Evolutionary conservation across 176 grass and related monocot genomes (phyloP), one percentile per base, ranked within the genome.

Genomic region (Zea luxurians): DNA sequence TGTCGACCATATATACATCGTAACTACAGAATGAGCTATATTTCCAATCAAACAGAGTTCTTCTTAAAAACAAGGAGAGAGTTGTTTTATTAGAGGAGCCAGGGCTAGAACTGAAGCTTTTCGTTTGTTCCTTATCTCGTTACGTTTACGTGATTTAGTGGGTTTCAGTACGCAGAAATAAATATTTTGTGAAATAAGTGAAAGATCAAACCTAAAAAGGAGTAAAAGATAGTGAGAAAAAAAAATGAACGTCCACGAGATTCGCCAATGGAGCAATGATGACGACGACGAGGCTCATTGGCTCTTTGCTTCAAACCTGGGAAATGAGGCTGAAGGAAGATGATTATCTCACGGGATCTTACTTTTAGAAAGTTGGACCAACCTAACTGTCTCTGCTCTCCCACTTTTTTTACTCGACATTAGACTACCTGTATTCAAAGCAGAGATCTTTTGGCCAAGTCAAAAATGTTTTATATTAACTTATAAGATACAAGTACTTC

Each of bases 301-400:
- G 54, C 7, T 20, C 54, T 38, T 71, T 80, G 71, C 83, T 77
- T 87, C 73, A 47, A 82, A 71, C 66, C 40, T 77, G 57, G 73
- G 79, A 71, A 65, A 77, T 71, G 73, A 27, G n/a, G 37, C 37
- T 70, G 65, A 50, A 69, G 58, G 46, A 68, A 34, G 55, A 77
- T 82, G 34, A 42, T 75, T 61, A 79, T 79, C 68, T 79, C 64
- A 77, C 34, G 40, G 73, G 70, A 77, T 83, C 73, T 76, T 77
- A 42, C 64, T 13, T 83, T 77, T 42, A 5, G 45, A 77, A 83
- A 83, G 73, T 27, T 77, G 64, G 82, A 62, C 73, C 64, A 62
- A 8, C 73, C 73, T 70, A 50, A 76, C 43, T 68, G 50, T 77
- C 43, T 35, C 3, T 48, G 17, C n/a, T 4, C 64, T 41, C n/a